phyloP scores from a whole-genome alignment of 2,329 filamentous ascomycete species.

The Trichophyton benhamiae region DNA sequence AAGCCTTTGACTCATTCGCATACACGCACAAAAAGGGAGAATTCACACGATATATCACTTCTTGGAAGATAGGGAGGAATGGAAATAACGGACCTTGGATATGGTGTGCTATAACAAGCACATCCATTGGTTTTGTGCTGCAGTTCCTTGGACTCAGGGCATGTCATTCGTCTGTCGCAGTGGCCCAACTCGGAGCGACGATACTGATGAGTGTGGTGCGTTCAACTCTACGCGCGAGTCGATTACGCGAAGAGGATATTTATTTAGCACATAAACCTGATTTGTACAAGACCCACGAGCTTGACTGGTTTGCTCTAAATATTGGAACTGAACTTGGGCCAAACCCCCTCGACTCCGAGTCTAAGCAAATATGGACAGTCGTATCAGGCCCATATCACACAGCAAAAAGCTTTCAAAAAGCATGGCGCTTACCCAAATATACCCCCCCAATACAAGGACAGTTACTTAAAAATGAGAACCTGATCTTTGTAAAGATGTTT shows the following conservation, averaged over 20 bases:
- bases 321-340: neutral
- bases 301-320: slow-evolving; percentile 20
- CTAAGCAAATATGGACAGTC: neutral
- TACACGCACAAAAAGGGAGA: neutral
- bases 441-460: too few relatives aligned
- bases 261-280: slow-evolving; percentile 6
- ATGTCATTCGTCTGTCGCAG: slow-evolving; percentile 19
- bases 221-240: slow-evolving; percentile 15
- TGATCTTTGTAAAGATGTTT: neutral
- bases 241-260: slow-evolving; percentile 12
- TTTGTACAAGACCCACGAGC: slow-evolving; percentile 14
- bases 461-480: neutral
- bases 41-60: slow-evolving; percentile 2
- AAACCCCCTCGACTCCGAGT: neutral
- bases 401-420: neutral
- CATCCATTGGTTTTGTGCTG: slow-evolving; percentile 17
- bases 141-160: slow-evolving; percentile 22
- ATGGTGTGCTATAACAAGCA: neutral
- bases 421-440: too few relatives aligned
- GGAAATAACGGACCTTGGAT: neutral
- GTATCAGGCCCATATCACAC: neutral
- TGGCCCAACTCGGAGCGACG: slow-evolving; percentile 18
- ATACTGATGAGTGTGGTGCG: slow-evolving; percentile 19
- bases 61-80: neutral
- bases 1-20: slow-evolving; percentile 7